Conservation (phyloP, 176 grass and related monocot genomes). For the Carex myosuroides region DNA sequence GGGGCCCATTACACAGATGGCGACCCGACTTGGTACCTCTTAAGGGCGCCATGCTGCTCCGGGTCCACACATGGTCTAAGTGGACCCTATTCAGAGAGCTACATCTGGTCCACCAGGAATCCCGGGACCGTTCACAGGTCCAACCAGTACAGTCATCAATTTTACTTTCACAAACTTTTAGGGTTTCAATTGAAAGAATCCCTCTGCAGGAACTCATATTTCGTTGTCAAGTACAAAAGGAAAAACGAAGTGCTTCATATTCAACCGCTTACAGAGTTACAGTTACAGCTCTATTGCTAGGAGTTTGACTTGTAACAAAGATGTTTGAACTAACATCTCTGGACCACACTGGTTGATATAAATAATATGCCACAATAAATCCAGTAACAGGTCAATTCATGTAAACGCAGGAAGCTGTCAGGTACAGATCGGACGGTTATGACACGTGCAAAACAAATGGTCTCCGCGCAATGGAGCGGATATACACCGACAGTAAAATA, state of each 20-base stretch:
- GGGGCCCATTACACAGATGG: not conserved
- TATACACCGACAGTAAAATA: not conserved
- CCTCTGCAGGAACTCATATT: not conserved
- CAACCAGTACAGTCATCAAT: not conserved
- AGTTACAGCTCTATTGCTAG: not conserved
- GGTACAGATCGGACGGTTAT: not conserved
- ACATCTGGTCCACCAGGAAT: not conserved
- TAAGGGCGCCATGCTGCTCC: not conserved
- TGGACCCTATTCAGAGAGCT: conserved; percentile 9
- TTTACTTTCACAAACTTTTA: not conserved
- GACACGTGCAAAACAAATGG: not conserved
- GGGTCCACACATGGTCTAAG: not conserved
- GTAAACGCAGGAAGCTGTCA: not conserved
- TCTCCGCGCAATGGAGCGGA: too few species aligned
- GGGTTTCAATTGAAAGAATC: not conserved
- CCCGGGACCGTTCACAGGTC: not conserved
- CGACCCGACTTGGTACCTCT: not conserved
- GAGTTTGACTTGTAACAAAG: not conserved
- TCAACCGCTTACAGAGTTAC: not conserved
- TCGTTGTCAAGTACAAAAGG: not conserved
- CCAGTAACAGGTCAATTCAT: not conserved
- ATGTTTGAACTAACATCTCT: not conserved
- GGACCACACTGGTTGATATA: not conserved
- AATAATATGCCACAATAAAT: not conserved
- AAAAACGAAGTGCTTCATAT: not conserved